Conservation (phyloP, 2,329 filamentous ascomycete species). For the Apiospora kogelbergensis region DNA sequence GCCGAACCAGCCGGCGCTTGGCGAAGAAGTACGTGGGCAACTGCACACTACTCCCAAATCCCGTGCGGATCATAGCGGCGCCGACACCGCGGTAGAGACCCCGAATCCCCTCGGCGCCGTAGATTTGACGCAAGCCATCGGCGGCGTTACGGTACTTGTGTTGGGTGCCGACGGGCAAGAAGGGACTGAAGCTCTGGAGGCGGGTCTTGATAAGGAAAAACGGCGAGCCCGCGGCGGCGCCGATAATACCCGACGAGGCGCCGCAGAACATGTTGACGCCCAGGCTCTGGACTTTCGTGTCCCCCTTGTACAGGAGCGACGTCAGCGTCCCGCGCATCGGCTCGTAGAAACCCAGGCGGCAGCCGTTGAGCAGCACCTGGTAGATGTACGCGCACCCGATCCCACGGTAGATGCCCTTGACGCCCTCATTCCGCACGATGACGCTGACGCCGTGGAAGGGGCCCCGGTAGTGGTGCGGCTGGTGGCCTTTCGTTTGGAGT, state of each 20-base stretch:
- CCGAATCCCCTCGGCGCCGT: conserved; percentile 69
- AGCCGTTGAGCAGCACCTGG: conserved; percentile 94
- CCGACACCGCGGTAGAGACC: conserved; percentile 89
- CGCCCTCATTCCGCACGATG: conserved; percentile 86
- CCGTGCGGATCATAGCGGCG: conserved; percentile 93
- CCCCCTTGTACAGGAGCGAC: conserved; percentile 62
- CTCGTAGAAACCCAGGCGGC: conserved; percentile 95
- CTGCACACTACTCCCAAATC: conserved; percentile 94
- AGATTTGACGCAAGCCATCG: conserved; percentile 82
- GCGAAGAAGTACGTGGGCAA: conserved; percentile 98
- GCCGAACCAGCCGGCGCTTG: conserved; percentile 79
- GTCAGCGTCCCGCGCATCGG: conserved; percentile 78
- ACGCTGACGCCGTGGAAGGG: conserved; percentile 89
- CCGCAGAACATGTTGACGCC: conserved; percentile 93
- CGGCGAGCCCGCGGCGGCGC: conserved; percentile 88
- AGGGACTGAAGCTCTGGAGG: conserved; percentile 89
- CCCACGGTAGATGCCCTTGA: conserved; percentile 82
- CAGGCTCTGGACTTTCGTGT: conserved; percentile 76
- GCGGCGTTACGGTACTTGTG: conserved; percentile 85
- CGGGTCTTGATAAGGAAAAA: conserved; percentile 99
- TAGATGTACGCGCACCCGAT: conserved; percentile 93
- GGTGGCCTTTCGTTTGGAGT: conserved; percentile 81
- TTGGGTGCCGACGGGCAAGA: conserved; percentile 93
- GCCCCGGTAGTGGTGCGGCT: conserved; percentile 85
- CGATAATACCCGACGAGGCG: conserved; percentile 84